Conservation (phyloP, 345 rosid genomes). For the Rhodamnia argentea region DNA sequence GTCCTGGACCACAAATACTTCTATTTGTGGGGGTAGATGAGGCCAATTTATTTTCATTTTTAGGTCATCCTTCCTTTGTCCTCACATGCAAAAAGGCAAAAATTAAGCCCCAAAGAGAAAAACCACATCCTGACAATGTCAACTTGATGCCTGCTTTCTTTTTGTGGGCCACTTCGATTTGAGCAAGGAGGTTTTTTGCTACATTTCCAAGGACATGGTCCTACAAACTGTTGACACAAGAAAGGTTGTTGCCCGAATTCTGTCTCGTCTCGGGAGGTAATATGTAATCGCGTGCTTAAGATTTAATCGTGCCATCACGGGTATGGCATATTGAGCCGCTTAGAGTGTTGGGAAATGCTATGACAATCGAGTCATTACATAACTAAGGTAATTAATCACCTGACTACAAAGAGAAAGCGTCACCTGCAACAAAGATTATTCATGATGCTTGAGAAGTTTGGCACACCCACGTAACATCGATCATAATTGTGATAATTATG, state of each 20-base stretch:
- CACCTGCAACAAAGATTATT: not conserved
- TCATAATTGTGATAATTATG: not conserved
- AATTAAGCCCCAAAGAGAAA: not conserved
- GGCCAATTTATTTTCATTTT: not conserved
- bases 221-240: not conserved
- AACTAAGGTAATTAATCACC: not conserved
- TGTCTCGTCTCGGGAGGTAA: not conserved
- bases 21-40: not conserved
- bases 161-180: not conserved
- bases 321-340: not conserved
- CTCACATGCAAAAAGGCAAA: not conserved
- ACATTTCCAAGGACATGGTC: not conserved
- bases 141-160: too few species aligned
- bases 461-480: fast-evolving
- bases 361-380: not conserved
- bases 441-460: not conserved
- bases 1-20: not conserved
- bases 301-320: too few species aligned
- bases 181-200: not conserved
- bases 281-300: not conserved
- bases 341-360: not conserved
- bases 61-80: not conserved
- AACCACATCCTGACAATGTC: not conserved
- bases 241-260: not conserved
- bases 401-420: not conserved